Evolutionary conservation across 2,329 filamentous ascomycete genomes (phyloP), one percentile per base, ranked within the genome.

Genomic region (Coniella lustricola): DNA sequence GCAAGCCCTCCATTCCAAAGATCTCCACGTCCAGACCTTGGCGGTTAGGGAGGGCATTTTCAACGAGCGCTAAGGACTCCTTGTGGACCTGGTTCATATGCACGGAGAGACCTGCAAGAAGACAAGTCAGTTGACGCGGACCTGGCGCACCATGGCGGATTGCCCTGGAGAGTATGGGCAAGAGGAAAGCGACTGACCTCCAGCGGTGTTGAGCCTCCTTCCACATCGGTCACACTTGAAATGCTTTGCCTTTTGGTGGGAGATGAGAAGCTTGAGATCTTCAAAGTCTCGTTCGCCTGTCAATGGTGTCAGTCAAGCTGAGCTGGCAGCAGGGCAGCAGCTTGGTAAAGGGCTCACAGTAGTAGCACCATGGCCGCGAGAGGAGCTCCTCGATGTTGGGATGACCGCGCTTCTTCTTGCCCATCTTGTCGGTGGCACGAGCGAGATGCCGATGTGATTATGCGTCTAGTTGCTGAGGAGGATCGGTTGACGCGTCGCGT

Each of bases 81-180:
- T 98, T 98, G 74, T 98, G 93, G 41, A 98, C 93, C 67, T 98
- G 93, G 64, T 91, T 94, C 88, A 97, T 86, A 66, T 98, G 93
- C 47, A 98, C 93, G 32, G 86, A 87, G 52, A 98, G 81, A 73
- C 93, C 90, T 95, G 57, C 17, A 44, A 25, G 17, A 9, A 32
- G 46, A 56, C 32, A 54, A 43, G 35, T 53, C 47, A 56, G 48
- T 35, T 47, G 13, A 21, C 10, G 41, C 2, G 12, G 13, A 7
- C 10, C 1, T 33, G 22, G 7, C 22, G 31, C 7, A 7, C 8
- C 2, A n/a, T 5, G 14, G 14, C 12, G 7, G 44, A 21, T 18
- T 13, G 21, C 7, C 20, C n/a, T n/a, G n/a, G n/a, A n/a, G n/a
- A n/a, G n/a, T n/a, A n/a, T n/a, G n/a, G n/a, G n/a, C n/a, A n/a